Evolutionary conservation across 306 rosid species (phyloP), one percentile per base, ranked within the genome.

Genomic region (Begonia peltatifolia): DNA sequence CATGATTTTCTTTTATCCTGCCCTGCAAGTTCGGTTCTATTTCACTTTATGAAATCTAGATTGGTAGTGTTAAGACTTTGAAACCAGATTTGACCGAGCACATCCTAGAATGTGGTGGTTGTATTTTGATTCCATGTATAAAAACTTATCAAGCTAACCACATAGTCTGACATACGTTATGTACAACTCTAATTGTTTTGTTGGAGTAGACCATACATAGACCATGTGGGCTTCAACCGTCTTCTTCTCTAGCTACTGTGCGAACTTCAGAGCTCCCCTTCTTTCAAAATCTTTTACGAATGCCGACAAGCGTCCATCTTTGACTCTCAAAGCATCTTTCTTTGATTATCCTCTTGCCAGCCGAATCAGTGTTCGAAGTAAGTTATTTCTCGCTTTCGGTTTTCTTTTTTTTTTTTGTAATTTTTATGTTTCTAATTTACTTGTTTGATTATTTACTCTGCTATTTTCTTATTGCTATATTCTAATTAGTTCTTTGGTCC

Each of bases 261-360:
- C 63, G 41, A 71, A 53, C 41, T 57, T 70, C 18, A 13, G 6
- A 2, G 57, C 23, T 15, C 54, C 25, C 15, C 14, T 50, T 30
- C 1, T 54, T 22, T 56, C n/a, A 6, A 52, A 38, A 15, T 41
- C 42, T 30, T 25, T 9, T 9, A 14, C 52, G 1, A 47, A 51
- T 10, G 38, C 38, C 41, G n/a, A 16, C 10, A 14, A 10, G 1
- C 36, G 44, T 66, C 59, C 22, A 57, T 59, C 73, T 52, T 53
- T 69, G 35, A 80, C 55, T 20, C 64, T 83, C 63, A 62, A 67
- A 70, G 69, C 84, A 25, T 86, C 82, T 66, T 63, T 72, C 72
- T 80, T 63, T 41, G 77, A 75, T 18, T 80, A 65, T 56, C 87
- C 96, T 1, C 96, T 83, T 46, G 96, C 84, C 12, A 80, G 90